Conservation (phyloP, 1,284 basidiomycete genomes). For the Xerocomus minutiporus region DNA sequence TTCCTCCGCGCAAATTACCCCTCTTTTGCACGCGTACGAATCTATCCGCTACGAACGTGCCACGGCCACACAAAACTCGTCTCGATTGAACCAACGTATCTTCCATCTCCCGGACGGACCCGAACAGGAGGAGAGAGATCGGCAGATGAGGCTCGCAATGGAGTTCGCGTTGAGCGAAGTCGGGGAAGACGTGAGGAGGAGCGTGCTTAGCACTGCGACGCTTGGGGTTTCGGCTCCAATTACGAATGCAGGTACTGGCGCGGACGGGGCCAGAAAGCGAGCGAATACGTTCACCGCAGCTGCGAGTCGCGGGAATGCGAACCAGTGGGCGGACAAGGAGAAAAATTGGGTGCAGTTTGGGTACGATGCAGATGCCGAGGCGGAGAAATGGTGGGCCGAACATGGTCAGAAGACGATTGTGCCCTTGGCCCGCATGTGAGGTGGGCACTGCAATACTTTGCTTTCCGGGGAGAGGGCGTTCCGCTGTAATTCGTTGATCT, state of each 20-base stretch:
- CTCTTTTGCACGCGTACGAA: conserved; percentile 51
- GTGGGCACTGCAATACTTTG: background rate
- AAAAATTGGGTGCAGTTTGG: conserved; percentile 44
- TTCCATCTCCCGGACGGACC: conserved; percentile 55
- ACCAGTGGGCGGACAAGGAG: conserved; percentile 48
- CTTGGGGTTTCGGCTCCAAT: background rate
- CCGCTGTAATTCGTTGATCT: background rate
- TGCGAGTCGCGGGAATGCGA: conserved; percentile 36
- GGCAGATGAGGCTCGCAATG: conserved; percentile 48
- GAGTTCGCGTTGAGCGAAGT: conserved; percentile 33
- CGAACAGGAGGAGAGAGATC: conserved; percentile 48
- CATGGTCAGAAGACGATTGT: conserved; percentile 11
- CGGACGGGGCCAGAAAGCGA: background rate
- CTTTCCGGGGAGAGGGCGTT: background rate
- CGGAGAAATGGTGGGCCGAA: conserved; percentile 45
- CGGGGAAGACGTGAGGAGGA: conserved; percentile 12
- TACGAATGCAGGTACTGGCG: background rate
- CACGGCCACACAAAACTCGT: conserved; percentile 43
- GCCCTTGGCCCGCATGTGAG: conserved; percentile 12
- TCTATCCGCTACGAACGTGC: conserved; percentile 47
- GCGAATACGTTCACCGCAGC: background rate
- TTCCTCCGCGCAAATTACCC: conserved; percentile 38
- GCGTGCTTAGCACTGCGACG: conserved; percentile 8
- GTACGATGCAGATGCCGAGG: conserved; percentile 49
- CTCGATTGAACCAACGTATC: conserved; percentile 47